Evolutionary conservation across 2,329 filamentous ascomycete species (phyloP), one percentile per base, ranked within the genome.

Genomic region (Trichoderma sp.): DNA sequence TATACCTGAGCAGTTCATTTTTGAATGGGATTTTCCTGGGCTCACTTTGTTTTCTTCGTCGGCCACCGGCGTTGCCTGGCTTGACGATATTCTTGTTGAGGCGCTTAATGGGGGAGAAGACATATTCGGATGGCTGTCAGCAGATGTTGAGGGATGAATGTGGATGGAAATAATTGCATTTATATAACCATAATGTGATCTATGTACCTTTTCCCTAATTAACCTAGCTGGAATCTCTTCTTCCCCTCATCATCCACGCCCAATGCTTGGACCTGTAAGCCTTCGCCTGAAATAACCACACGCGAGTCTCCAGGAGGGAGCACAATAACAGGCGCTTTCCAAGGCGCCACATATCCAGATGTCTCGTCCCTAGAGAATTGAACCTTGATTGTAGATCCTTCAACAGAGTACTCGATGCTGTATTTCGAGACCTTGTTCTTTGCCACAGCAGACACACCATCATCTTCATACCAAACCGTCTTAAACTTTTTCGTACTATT

Each of bases 21-120:
- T 86, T n/a, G 85, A 87, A 69, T 87, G 85, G 85, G 84, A 86
- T 70, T 87, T 87, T 70, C 85, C 85, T 0, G 85, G 84, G 0
- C 73, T 87, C 43, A 86, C 75, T 0, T 83, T 78, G 67, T 87
- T 76, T 62, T 77, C 75, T 1, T 76, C 73, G 4, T 76, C 73
- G 0, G 72, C 71, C 0, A 74, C 73, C 0, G 74, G 74, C 8
- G 70, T 73, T 7, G 72, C 74, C 1, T 77, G 75, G 75, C 65
- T 76, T 4, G 74, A 76, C 49, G 73, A 74, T 31, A 73, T 77
- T 33, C 40, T 77, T 0, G 68, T 72, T 11, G 72, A 72, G 5
- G 70, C 75, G 3, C 43, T 77, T 33, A 71, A 73, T 61, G 71
- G 71, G 4, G 71, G 71, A 2, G 73, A 74, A 3, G 75, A 76